Conservation (phyloP, 1,284 basidiomycete genomes). For the Trichosporon sp. region DNA sequence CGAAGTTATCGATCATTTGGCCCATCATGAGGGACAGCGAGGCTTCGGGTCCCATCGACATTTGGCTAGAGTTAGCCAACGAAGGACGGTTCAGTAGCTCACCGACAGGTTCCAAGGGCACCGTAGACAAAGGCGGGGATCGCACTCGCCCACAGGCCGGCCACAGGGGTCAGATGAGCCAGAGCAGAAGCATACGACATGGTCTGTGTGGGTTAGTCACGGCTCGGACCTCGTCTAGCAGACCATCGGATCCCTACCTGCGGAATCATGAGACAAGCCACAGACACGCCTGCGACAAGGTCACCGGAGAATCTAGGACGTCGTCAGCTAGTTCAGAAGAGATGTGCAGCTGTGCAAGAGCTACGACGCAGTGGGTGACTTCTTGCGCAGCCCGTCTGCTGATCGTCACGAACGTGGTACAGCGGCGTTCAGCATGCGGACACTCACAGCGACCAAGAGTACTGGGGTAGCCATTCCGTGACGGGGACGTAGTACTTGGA, state of each 20-base stretch:
- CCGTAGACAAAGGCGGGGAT: constrained; percentile 78
- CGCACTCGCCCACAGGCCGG: constrained; percentile 78
- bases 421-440: not conserved
- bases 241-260: constrained; percentile 53
- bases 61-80: constrained; percentile 39
- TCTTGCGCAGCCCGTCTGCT: not conserved
- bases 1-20: constrained; percentile 69
- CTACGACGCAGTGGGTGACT: not conserved
- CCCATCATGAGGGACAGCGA: constrained; percentile 83
- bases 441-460: constrained; percentile 65
- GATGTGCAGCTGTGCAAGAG: not conserved
- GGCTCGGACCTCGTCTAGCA: not conserved
- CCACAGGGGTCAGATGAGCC: constrained; percentile 71
- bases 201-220: constrained; percentile 39
- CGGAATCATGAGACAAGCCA: constrained; percentile 84
- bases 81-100: constrained; percentile 13
- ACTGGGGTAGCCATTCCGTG: constrained; percentile 74
- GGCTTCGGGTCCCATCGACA: constrained; percentile 77
- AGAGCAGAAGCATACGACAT: constrained; percentile 86
- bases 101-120: constrained; percentile 70
- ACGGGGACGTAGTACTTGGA: constrained; percentile 50
- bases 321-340: not conserved
- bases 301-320: constrained; percentile 67
- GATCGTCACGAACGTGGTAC: not conserved
- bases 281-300: constrained; percentile 74